Base-by-base conservation (phyloP, 163 green algal genomes). In the Prototheca stagnorum region DNA sequence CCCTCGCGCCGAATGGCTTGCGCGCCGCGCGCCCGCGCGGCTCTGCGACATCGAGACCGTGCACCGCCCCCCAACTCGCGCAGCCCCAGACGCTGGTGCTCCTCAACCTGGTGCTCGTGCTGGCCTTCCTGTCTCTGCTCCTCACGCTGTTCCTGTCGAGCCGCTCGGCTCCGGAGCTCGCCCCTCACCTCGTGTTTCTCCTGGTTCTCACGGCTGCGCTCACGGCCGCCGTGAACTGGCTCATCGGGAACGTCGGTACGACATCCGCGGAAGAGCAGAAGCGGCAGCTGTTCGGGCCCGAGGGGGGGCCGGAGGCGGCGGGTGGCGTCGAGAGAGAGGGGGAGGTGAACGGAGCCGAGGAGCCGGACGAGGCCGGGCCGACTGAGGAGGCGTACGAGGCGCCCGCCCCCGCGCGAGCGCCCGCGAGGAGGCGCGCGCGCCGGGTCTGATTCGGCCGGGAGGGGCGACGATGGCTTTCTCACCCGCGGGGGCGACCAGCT, bases 61-160 rank as follows among this genome's bases (percentile, higher is more conserved):
- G 16, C 36, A 43, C 22, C 36, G 36, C 15, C 8, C 15, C 15
- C 15, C 22, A n/a, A 16, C 36, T 43, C 15, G 8, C 24, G 51
- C 57, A 78, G 68, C 45, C 49, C 14, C 35, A 61, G n/a, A 78
- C 68, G 14, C 41, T 78, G 0, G 26, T 66, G 25, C n/a, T 75
- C 22, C 40, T 78, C 7, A 75, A 75, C 37, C 11, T 41, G 5
- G 56, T 44, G 27, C 49, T 72, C 5, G 12, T 71, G 5, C 46
- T 29, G 37, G 64, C 49, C 35, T 45, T 62, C 19, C 17, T 57
- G 2, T 45, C 52, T 12, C 46, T 70, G n/a, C 42, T 47, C 7
- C 31, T 24, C 15, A 39, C 68, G n/a, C 46, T 75, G 8, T 44
- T 53, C 22, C 17, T 57, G 3, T 31, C 36, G 5, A 23, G 45